phyloP scores from a whole-genome alignment of 768 basidiomycete species.

The Russula sp. region DNA sequence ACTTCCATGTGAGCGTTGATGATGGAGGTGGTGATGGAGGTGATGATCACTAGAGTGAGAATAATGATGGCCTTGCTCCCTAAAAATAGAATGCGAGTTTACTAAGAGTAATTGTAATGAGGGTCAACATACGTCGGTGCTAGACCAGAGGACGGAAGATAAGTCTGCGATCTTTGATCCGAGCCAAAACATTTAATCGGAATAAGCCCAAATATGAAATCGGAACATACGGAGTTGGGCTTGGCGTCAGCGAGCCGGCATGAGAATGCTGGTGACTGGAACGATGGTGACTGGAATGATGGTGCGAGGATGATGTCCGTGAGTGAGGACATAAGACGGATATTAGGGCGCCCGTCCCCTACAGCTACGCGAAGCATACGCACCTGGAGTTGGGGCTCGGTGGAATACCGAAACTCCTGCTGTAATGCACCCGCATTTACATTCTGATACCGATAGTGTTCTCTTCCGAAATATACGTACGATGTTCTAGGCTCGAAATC shows the following conservation, averaged over 20 bases:
- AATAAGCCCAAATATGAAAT: not conserved
- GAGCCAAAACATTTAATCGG: not conserved
- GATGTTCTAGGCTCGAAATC: not conserved
- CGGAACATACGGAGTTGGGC: slow-evolving; percentile 14
- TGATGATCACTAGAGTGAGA: slow-evolving; percentile 23
- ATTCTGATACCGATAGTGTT: not conserved
- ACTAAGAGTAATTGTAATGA: not conserved
- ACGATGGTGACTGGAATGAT: not conserved
- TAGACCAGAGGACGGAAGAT: not conserved
- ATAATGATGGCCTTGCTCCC: slow-evolving; percentile 30
- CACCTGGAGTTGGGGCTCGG: slow-evolving; percentile 14
- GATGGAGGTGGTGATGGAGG: not conserved
- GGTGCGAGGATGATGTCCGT: slow-evolving; percentile 2
- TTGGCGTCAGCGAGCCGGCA: slow-evolving; percentile 8
- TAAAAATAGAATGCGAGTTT: slow-evolving; percentile 7
- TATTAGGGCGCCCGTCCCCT: too few relatives aligned
- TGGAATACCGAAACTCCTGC: slow-evolving; percentile 7
- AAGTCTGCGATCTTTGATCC: slow-evolving; percentile 1
- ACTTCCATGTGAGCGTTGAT: too few relatives aligned
- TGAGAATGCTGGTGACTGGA: not conserved
- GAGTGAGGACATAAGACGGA: not conserved
- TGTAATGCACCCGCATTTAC: not conserved
- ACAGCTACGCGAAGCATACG: too few relatives aligned
- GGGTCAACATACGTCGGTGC: slow-evolving; percentile 6
- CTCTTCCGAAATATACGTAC: slow-evolving; percentile 8